Evolutionary conservation across 1,284 basidiomycete species (phyloP).

Genomic region (Cryptococcus sp.): DNA sequence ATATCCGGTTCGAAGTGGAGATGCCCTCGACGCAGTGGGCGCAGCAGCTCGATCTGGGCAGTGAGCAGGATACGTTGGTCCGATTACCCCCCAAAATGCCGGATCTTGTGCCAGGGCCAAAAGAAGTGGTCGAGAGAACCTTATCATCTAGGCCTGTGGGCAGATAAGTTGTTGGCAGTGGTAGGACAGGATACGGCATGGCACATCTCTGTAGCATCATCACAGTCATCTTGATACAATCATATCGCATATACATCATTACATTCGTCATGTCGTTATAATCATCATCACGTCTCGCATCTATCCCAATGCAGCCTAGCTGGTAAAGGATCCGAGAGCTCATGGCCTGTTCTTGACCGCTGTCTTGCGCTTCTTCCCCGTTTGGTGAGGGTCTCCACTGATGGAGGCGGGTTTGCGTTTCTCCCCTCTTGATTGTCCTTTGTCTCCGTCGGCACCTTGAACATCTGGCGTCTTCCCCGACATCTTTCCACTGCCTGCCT

Average conservation of each 20-base stretch:
- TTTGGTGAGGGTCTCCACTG: background rate
- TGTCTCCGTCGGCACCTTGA: too few relatives aligned
- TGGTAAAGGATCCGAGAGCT: too few relatives aligned
- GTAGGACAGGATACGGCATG: too few relatives aligned
- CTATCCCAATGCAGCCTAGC: background rate
- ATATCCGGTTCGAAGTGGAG: slow-evolving; percentile 76
- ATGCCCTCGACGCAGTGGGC: slow-evolving; percentile 60
- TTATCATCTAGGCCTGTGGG: slow-evolving; percentile 19
- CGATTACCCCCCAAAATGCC: slow-evolving; percentile 28
- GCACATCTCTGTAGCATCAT: background rate
- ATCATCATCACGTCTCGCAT: too few relatives aligned
- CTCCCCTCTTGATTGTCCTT: background rate
- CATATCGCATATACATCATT: background rate
- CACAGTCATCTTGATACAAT: slow-evolving; percentile 5
- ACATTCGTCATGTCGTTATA: too few relatives aligned
- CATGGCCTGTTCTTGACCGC: too few relatives aligned
- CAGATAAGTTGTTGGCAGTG: background rate
- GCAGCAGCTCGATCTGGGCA: slow-evolving; percentile 10
- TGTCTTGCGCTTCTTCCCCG: slow-evolving; percentile 10
- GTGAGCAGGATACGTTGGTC: slow-evolving; percentile 9
- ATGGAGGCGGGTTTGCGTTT: slow-evolving; percentile 5
- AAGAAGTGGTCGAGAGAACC: slow-evolving; percentile 17
- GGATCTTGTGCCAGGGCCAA: slow-evolving; percentile 23
- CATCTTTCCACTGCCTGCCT: too few relatives aligned
- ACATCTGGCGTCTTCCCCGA: too few relatives aligned